phyloP scores from a whole-genome alignment of 2,329 filamentous ascomycete species.

The Triangularia verruculosa region DNA sequence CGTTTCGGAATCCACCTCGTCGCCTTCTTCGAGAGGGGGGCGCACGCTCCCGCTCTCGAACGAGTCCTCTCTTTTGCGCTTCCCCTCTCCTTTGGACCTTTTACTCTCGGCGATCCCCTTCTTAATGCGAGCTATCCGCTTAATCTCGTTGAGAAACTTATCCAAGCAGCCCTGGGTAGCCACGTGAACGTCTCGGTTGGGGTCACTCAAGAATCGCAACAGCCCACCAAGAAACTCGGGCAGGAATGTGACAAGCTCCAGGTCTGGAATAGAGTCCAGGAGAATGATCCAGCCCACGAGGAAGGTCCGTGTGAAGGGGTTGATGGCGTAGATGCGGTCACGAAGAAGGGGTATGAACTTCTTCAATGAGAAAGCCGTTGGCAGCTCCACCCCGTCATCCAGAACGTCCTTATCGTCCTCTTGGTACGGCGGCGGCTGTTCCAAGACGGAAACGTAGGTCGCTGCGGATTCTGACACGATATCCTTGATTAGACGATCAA shows the following conservation, averaged over 20 bases:
- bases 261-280: constrained; percentile 91
- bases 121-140: constrained; percentile 88
- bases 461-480: constrained; percentile 94
- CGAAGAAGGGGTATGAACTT: constrained; percentile 90
- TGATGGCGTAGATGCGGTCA: constrained; percentile 90
- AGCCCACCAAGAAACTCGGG: constrained; percentile 88
- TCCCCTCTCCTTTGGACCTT: constrained; percentile 64
- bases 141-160: constrained; percentile 89
- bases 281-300: constrained; percentile 94
- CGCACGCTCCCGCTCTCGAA: constrained; percentile 63
- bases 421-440: constrained; percentile 49
- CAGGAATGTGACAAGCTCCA: constrained; percentile 89
- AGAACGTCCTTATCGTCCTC: constrained; percentile 44
- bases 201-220: constrained; percentile 87
- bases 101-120: constrained; percentile 87
- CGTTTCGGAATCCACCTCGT: constrained; percentile 56
- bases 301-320: constrained; percentile 92
- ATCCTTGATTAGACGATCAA: constrained; percentile 93
- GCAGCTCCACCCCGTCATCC: constrained; percentile 50
- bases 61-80: constrained; percentile 66
- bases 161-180: constrained; percentile 86
- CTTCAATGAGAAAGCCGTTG: constrained; percentile 86
- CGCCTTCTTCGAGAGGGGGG: constrained; percentile 57
- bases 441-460: constrained; percentile 87
- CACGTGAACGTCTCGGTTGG: constrained; percentile 90